Evolutionary conservation across 495 filamentous ascomycete genomes (phyloP).

Genomic region (Evansstolkia leycettana): DNA sequence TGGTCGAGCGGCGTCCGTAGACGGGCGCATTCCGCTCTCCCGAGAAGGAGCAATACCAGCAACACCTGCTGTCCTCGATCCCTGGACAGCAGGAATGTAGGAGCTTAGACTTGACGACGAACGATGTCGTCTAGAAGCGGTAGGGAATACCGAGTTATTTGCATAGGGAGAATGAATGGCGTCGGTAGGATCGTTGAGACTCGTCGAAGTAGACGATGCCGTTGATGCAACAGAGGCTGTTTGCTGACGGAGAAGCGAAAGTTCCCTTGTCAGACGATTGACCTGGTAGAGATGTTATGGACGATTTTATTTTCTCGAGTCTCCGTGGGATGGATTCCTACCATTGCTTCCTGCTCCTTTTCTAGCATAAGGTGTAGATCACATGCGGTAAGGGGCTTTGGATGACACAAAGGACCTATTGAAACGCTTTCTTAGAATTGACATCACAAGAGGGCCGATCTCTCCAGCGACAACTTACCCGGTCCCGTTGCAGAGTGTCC

Average conservation of each 20-base stretch:
- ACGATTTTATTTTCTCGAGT: conserved; percentile 1
- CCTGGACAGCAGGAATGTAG: conserved; percentile 33
- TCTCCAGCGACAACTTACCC: conserved; percentile 16
- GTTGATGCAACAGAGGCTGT: conserved; percentile 76
- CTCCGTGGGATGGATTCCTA: conserved; percentile 25
- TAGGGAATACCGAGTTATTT: conserved; percentile 39
- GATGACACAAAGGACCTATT: conserved; percentile 62
- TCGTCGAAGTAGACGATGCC: conserved; percentile 57
- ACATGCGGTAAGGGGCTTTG: conserved; percentile 70
- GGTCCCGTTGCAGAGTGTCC: conserved; percentile 47
- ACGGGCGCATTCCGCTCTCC: conserved; percentile 17
- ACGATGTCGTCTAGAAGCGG: conserved; percentile 48
- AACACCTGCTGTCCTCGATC: conserved; percentile 28
- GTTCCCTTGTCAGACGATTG: conserved; percentile 81
- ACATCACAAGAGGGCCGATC: neutral
- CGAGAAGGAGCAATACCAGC: conserved; percentile 37
- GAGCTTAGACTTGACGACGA: conserved; percentile 52
- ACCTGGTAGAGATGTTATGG: conserved; percentile 39
- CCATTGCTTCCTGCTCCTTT: conserved; percentile 90
- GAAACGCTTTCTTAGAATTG: neutral
- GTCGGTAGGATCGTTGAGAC: conserved; percentile 41
- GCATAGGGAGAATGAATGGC: conserved; percentile 34
- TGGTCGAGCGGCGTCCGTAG: conserved; percentile 12
- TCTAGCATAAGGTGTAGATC: conserved; percentile 80
- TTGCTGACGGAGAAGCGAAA: conserved; percentile 65